These are phyloP conservation scores for Plasmopara viticola DNA, from an alignment of 352 stramenopile species.

Conservation along the genomic window DNA sequence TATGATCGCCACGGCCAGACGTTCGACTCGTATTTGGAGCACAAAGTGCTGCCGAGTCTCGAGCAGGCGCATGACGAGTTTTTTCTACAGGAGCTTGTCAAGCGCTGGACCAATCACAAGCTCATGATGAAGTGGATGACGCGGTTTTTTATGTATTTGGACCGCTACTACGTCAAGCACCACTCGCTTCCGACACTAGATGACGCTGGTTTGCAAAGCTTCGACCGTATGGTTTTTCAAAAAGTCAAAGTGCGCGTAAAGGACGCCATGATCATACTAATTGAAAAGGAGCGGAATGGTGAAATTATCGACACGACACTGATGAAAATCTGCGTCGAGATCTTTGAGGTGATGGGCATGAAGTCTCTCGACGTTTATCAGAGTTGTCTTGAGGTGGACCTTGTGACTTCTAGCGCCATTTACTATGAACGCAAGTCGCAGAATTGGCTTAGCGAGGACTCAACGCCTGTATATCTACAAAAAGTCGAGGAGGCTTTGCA, in stretches of 20 bases:
- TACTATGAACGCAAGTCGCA: constrained; percentile 97
- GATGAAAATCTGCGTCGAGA: constrained; percentile 95
- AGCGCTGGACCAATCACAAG: constrained; percentile 98
- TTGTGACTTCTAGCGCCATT: constrained; percentile 88
- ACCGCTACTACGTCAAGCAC: constrained; percentile 97
- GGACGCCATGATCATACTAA: constrained; percentile 92
- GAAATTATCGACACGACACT: constrained; percentile 97
- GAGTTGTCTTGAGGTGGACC: constrained; percentile 90
- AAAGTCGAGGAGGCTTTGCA: constrained; percentile 88
- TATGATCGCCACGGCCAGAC: constrained; percentile 95
- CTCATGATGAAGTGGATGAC: constrained; percentile 99
- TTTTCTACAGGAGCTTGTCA: constrained; percentile 95
- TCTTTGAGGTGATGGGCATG: constrained; percentile 98
- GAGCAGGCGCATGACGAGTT: constrained; percentile 89
- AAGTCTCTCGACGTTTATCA: constrained; percentile 96
- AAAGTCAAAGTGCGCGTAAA: constrained; percentile 80
- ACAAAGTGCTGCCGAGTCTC: constrained; percentile 87
- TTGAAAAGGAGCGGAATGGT: constrained; percentile 96
- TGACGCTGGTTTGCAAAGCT: constrained; percentile 85
- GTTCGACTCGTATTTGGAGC: constrained; percentile 82
- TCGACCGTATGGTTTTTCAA: constrained; percentile 79
- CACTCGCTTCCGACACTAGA: constrained; percentile 94
- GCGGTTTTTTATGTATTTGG: constrained; percentile 99
- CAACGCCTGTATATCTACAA: constrained; percentile 96
- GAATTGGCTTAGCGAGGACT: constrained; percentile 96